Base-by-base conservation (phyloP, 2,329 filamentous ascomycete species). In the Leptographium galeiforme region DNA sequence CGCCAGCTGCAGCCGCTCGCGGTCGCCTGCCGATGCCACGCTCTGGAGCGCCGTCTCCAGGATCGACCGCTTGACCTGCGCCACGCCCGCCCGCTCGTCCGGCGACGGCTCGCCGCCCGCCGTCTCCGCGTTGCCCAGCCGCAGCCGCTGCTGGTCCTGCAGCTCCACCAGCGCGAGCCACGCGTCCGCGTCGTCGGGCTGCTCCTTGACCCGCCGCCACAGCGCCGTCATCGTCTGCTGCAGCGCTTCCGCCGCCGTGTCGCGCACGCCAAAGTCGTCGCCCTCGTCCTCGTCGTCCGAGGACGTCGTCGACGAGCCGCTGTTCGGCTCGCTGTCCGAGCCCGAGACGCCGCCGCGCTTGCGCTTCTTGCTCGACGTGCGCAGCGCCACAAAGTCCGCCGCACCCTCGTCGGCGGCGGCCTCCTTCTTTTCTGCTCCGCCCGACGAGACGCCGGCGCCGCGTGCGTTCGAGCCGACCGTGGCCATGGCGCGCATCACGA, bases 131-230 rank as follows among this genome's bases (percentile, higher is more conserved):
- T 72, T 72, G 6, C 51, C 56, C 2, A 59, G 49, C 8, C 57
- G 53, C 69, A 51, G 70, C 70, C 44, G 69, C 53, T 94, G 72
- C 2, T 68, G 66, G 57, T 89, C 81, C 67, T 97, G 91, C 56
- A 95, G 82, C 8, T 81, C 70, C 47, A 91, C 84, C n/a, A 96
- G 73, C 40, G 79, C 74, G 16, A 94, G 66, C 91, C 91, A 97
- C 18, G 81, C 74, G 44, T 81, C 70, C 19, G 87, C 72, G 61
- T 94, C 78, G 7, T 74, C 66, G 1, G 89, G 87, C 25, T 79
- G 66, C 1, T 84, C 72, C 53, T 84, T 81, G 38, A 89, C 81
- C 34, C 66, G 74, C 13, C 76, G 78, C 3, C 77, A 79, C 8
- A 96, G 71, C 51, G 82, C 64, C 2, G 59, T 48, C 36, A 60